These are phyloP conservation scores for Diospyros lotus DNA, from an alignment of 148 eudicot species.

Conservation along the genomic window DNA sequence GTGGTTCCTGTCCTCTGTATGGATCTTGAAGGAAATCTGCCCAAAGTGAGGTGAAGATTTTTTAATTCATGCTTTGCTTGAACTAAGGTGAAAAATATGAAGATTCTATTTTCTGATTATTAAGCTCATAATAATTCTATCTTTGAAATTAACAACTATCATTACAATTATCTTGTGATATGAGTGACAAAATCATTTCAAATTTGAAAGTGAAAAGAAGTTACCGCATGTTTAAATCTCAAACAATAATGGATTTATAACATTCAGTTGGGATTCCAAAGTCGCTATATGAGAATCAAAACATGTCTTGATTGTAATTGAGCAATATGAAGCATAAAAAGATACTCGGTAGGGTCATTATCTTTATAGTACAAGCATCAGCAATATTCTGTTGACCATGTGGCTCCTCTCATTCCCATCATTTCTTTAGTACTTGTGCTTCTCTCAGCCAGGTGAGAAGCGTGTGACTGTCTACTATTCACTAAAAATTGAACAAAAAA, in stretches of 20 bases:
- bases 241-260: no score
- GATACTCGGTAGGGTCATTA: neutral
- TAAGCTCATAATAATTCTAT: slow-evolving; percentile 1
- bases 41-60: slow-evolving; percentile 77
- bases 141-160: neutral
- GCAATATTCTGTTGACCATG: neutral
- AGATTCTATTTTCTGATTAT: neutral
- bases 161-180: neutral
- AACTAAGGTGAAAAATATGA: neutral
- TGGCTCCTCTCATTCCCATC: neutral
- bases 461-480: neutral
- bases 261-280: no score
- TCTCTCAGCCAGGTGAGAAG: neutral
- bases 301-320: no score
- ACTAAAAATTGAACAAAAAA: neutral
- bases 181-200: neutral
- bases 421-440: no score
- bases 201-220: neutral
- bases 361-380: neutral
- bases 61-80: slow-evolving; percentile 11
- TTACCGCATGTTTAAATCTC: neutral
- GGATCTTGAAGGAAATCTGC: slow-evolving; percentile 77
- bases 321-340: neutral
- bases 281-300: no score
- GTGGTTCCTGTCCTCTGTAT: slow-evolving; percentile 97